Conservation (phyloP, 495 filamentous ascomycete genomes). For the Xylaria cubensis region DNA sequence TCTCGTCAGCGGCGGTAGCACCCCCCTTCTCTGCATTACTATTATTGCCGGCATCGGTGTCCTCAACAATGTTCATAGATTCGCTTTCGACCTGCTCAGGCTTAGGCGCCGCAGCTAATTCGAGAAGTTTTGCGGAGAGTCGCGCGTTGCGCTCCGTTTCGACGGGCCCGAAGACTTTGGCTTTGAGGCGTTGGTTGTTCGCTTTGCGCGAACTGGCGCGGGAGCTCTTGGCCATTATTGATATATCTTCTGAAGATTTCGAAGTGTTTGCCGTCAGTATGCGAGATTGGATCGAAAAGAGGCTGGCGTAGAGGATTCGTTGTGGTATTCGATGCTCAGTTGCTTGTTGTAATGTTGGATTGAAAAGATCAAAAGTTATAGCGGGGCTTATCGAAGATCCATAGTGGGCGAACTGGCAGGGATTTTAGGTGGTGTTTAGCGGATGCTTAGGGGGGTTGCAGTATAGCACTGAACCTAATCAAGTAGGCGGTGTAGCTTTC, state of each 20-base stretch:
- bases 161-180: conserved; percentile 78
- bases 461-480: conserved; percentile 8
- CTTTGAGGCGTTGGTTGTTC: conserved; percentile 77
- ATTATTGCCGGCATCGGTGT: conserved; percentile 32
- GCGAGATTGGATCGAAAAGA: neutral
- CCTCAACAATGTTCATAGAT: conserved; percentile 36
- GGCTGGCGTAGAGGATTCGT: neutral
- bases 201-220: conserved; percentile 76
- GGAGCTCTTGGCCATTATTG: conserved; percentile 81
- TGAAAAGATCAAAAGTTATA: conserved; percentile 25
- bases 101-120: conserved; percentile 73
- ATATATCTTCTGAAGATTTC: neutral
- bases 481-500: conserved; percentile 40
- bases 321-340: neutral
- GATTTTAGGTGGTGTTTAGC: neutral
- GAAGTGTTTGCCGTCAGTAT: neutral
- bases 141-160: conserved; percentile 77
- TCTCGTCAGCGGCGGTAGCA: conserved; percentile 35
- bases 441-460: neutral
- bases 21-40: conserved; percentile 40
- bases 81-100: conserved; percentile 41
- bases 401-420: neutral
- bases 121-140: conserved; percentile 79
- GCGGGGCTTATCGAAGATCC: conserved; percentile 27
- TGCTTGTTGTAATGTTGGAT: neutral